Conservation (phyloP, 164 flowering plant genomes). For the Piper betle region DNA sequence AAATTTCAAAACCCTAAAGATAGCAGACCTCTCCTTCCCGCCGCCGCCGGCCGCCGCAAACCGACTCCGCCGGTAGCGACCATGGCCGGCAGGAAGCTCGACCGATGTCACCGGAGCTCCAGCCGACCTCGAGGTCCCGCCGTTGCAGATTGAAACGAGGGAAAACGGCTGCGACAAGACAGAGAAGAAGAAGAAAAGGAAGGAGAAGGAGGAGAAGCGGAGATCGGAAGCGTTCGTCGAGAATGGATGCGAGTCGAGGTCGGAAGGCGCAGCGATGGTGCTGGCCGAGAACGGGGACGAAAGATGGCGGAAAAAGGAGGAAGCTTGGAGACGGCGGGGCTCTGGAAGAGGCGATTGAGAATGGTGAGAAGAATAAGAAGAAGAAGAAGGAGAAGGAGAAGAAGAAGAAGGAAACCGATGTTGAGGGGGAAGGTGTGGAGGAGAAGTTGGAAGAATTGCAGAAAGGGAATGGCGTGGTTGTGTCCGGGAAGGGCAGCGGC, state of each 20-base stretch:
- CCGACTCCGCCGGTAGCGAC: not conserved
- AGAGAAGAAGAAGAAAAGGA: not conserved
- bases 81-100: not conserved
- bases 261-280: not conserved
- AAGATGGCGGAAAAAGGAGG: not conserved
- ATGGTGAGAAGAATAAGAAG: not conserved
- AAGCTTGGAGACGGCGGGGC: not conserved
- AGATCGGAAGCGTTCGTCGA: not conserved
- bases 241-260: not conserved
- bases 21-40: no score
- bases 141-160: not conserved
- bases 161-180: not conserved
- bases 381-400: constrained; percentile 10
- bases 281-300: not conserved
- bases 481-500: constrained; percentile 34
- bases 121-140: not conserved
- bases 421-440: constrained; percentile 1
- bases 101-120: not conserved
- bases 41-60: not conserved
- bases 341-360: not conserved
- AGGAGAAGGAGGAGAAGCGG: not conserved
- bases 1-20: no score
- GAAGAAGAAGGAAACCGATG: constrained; percentile 5
- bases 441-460: constrained; percentile 2
- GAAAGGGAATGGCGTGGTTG: constrained; percentile 22